Evolutionary conservation across 2,329 filamentous ascomycete species (phyloP).

Genomic region (Cytospora paraplurivora): DNA sequence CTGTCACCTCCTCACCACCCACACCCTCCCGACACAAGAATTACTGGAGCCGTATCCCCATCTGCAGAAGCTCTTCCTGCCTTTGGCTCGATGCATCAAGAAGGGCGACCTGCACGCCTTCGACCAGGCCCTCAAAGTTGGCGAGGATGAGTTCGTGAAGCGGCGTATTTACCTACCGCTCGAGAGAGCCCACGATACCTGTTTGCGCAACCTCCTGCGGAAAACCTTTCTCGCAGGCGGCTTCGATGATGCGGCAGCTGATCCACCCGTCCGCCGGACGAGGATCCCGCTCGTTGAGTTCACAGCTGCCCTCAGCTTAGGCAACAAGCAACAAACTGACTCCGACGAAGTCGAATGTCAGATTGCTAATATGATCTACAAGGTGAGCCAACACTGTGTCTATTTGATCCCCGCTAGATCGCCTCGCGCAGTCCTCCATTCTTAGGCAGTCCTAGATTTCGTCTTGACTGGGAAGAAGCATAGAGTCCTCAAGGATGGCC

Average conservation of each 20-base stretch:
- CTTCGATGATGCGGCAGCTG: constrained; percentile 67
- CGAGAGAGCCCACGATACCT: constrained; percentile 88
- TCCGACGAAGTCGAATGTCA: constrained; percentile 94
- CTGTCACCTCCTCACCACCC: constrained; percentile 84
- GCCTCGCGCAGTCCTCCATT: neutral
- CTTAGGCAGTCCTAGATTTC: neutral
- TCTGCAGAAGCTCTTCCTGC: constrained; percentile 76
- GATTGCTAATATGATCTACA: constrained; percentile 96
- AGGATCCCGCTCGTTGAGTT: constrained; percentile 85
- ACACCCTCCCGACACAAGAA: constrained; percentile 73
- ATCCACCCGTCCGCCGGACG: constrained; percentile 63
- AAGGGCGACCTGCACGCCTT: constrained; percentile 81
- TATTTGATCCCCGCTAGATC: neutral
- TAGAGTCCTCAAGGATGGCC: no score
- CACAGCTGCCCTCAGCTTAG: constrained; percentile 77
- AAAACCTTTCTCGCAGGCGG: constrained; percentile 88
- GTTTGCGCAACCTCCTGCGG: constrained; percentile 84
- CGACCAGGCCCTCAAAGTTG: constrained; percentile 75
- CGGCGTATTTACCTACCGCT: constrained; percentile 92
- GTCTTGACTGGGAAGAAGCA: neutral
- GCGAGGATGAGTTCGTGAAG: constrained; percentile 92
- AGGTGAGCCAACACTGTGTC: constrained; percentile 58
- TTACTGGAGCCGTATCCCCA: constrained; percentile 76
- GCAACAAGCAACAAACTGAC: constrained; percentile 69
- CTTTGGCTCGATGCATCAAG: constrained; percentile 77